Evolutionary conservation across 331 rosid species (phyloP).

Genomic region (Pyrus hybrid): DNA sequence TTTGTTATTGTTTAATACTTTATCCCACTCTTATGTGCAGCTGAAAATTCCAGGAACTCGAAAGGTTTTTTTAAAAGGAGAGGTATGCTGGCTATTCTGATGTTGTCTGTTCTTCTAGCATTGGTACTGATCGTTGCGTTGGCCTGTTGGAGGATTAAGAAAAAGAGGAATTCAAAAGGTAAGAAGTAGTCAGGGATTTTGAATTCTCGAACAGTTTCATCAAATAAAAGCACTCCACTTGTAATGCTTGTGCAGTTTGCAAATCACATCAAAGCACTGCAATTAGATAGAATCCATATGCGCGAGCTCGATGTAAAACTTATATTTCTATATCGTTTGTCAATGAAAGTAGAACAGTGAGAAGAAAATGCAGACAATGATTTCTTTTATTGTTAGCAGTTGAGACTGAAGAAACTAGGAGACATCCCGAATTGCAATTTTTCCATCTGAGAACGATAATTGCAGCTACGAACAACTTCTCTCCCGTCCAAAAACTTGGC

Average conservation of each 20-base stretch:
- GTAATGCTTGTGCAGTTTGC: background rate
- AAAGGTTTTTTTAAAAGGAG: background rate
- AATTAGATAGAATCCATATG: background rate
- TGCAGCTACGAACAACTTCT: slow-evolving; percentile 13
- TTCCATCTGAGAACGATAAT: background rate
- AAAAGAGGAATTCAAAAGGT: slow-evolving; percentile 9
- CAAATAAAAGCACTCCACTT: background rate
- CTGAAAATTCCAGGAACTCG: slow-evolving; percentile 1
- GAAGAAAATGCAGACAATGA: background rate
- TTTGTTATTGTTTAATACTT: background rate
- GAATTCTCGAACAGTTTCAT: background rate
- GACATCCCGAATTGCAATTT: too few relatives aligned
- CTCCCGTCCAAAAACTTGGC: slow-evolving; percentile 10
- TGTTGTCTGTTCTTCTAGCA: background rate
- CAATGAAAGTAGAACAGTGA: background rate
- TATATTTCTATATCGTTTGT: background rate
- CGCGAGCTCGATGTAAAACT: background rate
- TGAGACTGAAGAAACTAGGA: background rate
- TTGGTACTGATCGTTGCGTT: slow-evolving; percentile 6
- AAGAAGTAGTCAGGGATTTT: background rate
- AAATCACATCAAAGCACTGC: background rate
- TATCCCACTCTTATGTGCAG: slow-evolving; percentile 11
- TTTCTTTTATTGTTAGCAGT: background rate
- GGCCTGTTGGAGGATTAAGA: slow-evolving; percentile 2
- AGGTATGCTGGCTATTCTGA: background rate